Evolutionary conservation across 179 eudicot species (phyloP).

Genomic region (Carnegiea gigantea): DNA sequence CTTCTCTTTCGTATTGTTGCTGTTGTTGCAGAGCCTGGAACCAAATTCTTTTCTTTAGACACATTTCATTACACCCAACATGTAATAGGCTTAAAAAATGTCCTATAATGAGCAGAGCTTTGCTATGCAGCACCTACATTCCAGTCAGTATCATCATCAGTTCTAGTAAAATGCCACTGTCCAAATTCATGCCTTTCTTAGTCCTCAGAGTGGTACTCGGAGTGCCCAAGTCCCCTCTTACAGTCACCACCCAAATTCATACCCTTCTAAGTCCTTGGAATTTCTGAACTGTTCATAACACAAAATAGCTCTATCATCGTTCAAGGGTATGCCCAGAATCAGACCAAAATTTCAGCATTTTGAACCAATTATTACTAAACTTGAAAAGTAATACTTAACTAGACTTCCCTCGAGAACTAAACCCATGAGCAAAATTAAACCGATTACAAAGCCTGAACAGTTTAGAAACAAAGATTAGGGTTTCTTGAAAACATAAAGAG

Average conservation of each 20-base stretch:
- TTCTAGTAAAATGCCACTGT: neutral
- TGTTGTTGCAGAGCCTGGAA: conserved; percentile 74
- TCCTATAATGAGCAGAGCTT: neutral
- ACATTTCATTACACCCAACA: neutral
- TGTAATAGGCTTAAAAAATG: neutral
- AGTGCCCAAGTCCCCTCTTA: too few species aligned
- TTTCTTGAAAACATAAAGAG: neutral
- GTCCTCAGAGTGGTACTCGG: too few species aligned
- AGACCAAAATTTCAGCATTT: neutral
- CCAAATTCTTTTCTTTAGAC: conserved; percentile 10
- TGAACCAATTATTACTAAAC: neutral
- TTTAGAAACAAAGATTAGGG: neutral
- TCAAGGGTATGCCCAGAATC: neutral
- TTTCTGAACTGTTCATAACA: neutral
- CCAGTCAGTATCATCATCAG: neutral
- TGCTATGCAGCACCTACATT: neutral
- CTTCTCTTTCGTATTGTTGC: conserved; percentile 84
- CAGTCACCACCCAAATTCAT: neutral
- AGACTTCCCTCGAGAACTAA: neutral
- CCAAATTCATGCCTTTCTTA: neutral
- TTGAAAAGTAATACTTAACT: neutral
- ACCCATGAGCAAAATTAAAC: neutral
- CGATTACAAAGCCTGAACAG: neutral
- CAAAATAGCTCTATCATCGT: neutral
- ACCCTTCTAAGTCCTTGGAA: neutral